phyloP scores from a whole-genome alignment of 306 rosid genomes.

The Glycine soja region DNA sequence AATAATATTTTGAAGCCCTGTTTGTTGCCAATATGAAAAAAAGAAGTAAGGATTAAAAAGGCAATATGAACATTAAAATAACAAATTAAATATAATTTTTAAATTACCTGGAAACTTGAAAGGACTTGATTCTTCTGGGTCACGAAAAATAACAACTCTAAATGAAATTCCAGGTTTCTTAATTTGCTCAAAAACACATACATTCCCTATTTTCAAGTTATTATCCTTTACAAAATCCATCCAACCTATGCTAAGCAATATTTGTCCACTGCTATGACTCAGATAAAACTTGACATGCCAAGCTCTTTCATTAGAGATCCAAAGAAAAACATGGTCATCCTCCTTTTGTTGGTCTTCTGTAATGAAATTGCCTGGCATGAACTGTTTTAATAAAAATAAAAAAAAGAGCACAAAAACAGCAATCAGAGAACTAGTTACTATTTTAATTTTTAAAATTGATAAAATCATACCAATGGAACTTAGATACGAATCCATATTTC shows the following conservation, averaged over 20 bases:
- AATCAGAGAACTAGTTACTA: background rate
- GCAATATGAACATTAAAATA: background rate
- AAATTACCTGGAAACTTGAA: background rate
- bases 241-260: background rate
- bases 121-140: background rate
- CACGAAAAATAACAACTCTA: constrained; percentile 18
- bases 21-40: background rate
- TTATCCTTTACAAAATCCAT: constrained; percentile 16
- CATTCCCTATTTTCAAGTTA: constrained; percentile 9
- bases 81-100: background rate
- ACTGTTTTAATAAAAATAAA: background rate
- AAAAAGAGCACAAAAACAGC: background rate
- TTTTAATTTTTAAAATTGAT: background rate
- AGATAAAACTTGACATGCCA: background rate
- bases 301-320: background rate
- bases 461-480: background rate
- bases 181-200: constrained; percentile 26
- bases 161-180: background rate
- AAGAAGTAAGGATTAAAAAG: background rate
- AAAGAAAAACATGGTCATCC: background rate
- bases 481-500: background rate
- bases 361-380: background rate
- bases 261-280: background rate
- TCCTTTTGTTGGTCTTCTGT: background rate
- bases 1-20: background rate